Conservation (phyloP, 139 green algal species). For the Coelastrella sp. region DNA sequence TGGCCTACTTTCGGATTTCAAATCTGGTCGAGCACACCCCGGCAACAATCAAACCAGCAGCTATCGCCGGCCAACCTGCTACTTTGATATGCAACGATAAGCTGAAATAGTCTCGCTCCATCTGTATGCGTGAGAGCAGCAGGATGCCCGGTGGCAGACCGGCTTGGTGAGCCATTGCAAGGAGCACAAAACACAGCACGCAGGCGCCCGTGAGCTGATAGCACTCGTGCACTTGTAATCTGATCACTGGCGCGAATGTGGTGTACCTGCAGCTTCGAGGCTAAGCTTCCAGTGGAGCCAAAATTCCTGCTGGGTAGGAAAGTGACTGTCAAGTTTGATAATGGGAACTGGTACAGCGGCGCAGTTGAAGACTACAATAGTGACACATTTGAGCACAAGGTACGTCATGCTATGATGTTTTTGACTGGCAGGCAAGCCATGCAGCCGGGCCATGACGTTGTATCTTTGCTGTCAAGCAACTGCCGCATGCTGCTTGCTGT, state of each 20-base stretch:
- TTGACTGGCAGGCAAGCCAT: neutral
- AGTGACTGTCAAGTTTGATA: constrained; percentile 69
- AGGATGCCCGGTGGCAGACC: neutral
- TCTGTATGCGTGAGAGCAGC: neutral
- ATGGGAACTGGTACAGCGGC: constrained; percentile 76
- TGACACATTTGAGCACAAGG: constrained; percentile 63
- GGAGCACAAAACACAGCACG: neutral
- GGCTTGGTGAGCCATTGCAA: neutral
- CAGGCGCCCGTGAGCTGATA: neutral
- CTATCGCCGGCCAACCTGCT: too few relatives aligned
- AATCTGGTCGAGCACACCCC: too few relatives aligned
- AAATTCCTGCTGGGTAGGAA: constrained; percentile 57
- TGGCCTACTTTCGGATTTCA: too few relatives aligned
- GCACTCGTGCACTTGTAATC: neutral
- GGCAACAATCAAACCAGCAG: too few relatives aligned
- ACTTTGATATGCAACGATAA: neutral
- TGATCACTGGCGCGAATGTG: neutral
- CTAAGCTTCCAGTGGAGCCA: constrained; percentile 42
- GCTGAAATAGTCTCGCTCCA: neutral
- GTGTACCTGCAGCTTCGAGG: constrained; percentile 46
- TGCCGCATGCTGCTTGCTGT: neutral
- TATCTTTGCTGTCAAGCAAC: neutral
- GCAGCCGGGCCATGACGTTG: neutral
- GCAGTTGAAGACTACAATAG: constrained; percentile 45
- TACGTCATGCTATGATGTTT: neutral